These are phyloP conservation scores for Calvatia gigantea DNA, from an alignment of 768 basidiomycete species.

Conservation along the genomic window DNA sequence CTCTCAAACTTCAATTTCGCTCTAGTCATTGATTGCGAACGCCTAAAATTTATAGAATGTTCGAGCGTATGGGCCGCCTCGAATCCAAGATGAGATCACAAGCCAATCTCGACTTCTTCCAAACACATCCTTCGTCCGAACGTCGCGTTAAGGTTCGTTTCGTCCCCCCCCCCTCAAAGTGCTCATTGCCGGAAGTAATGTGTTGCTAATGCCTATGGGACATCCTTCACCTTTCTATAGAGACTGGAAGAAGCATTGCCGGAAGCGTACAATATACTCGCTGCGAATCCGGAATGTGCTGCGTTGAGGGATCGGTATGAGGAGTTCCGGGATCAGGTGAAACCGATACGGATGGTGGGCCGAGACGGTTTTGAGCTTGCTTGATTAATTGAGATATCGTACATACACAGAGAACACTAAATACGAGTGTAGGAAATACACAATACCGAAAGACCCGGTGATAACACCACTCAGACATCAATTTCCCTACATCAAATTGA, in stretches of 20 bases:
- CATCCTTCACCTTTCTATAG: slow-evolving; percentile 23
- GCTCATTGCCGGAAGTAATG: not conserved
- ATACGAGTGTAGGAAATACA: no score
- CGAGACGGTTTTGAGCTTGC: not conserved
- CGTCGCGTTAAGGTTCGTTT: slow-evolving; percentile 65
- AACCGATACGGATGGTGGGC: not conserved
- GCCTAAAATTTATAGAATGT: slow-evolving; percentile 49
- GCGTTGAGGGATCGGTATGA: slow-evolving; percentile 35
- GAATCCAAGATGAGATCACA: slow-evolving; percentile 39
- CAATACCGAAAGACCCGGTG: no score
- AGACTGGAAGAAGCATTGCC: slow-evolving; percentile 51
- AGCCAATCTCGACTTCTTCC: slow-evolving; percentile 52
- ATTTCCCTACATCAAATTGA: no score
- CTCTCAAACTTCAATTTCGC: not conserved
- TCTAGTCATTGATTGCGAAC: not conserved
- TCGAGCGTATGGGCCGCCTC: slow-evolving; percentile 56
- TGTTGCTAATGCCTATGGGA: not conserved
- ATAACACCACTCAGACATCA: no score
- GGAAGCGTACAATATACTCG: slow-evolving; percentile 52
- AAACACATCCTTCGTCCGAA: slow-evolving; percentile 77
- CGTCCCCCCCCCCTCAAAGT: no score
- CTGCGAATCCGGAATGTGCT: slow-evolving; percentile 54
- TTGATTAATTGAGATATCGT: not conserved
- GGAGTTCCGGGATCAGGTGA: slow-evolving; percentile 22
- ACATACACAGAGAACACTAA: not conserved